Conservation (phyloP, 257 asterid species). For the Knoxia roxburghii region DNA sequence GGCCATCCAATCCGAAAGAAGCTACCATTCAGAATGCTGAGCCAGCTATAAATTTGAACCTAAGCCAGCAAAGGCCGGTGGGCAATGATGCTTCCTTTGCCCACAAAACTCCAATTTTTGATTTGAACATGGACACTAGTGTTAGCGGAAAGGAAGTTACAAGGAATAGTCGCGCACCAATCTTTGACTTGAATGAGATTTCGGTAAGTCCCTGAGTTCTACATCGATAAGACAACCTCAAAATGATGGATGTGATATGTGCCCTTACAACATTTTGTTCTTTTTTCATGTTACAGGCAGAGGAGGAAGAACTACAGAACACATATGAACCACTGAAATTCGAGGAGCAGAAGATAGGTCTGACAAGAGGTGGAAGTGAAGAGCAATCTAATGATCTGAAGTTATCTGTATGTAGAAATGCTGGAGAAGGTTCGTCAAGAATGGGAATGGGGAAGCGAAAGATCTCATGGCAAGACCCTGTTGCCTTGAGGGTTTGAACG, state of each 20-base stretch:
- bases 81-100: conserved; percentile 29
- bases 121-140: conserved; percentile 49
- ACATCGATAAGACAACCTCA: not conserved
- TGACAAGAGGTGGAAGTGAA: conserved; percentile 43
- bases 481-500: conserved; percentile 72
- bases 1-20: conserved; percentile 31
- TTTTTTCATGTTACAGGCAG: conserved; percentile 35
- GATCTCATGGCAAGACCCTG: conserved; percentile 91
- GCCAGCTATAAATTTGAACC: conserved; percentile 29
- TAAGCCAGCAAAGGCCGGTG: conserved; percentile 31
- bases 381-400: conserved; percentile 64
- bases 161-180: conserved; percentile 52
- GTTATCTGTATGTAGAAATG: conserved; percentile 59
- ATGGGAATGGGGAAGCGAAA: conserved; percentile 67
- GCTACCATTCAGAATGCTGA: conserved; percentile 1
- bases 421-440: conserved; percentile 66
- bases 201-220: conserved; percentile 42
- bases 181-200: conserved; percentile 75
- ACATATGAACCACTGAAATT: conserved; percentile 30
- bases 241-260: too few relatives aligned
- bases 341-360: conserved; percentile 44
- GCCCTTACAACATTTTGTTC: not conserved
- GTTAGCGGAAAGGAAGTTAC: conserved; percentile 37
- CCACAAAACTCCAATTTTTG: conserved; percentile 28
- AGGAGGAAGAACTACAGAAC: conserved; percentile 54